These are phyloP conservation scores for Fusarium concolor DNA, from an alignment of 2,329 filamentous ascomycete species.

Conservation along the genomic window DNA sequence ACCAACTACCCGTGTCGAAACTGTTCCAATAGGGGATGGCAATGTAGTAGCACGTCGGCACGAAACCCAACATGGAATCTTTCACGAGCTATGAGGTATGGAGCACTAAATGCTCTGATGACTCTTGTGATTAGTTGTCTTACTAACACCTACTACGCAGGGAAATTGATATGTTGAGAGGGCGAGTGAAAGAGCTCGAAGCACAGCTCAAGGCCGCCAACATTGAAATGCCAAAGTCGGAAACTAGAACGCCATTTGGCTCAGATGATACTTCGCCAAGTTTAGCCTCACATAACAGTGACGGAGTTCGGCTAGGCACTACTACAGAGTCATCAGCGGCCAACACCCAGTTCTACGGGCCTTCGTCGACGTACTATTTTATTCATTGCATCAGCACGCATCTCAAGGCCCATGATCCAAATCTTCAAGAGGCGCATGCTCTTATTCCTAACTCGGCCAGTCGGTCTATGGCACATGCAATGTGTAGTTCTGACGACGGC, in stretches of 20 bases:
- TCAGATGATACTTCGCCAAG: rapidly evolving
- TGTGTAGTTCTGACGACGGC: background rate
- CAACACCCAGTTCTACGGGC: background rate
- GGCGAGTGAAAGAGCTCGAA: background rate
- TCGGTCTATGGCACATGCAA: background rate
- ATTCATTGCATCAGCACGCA: background rate
- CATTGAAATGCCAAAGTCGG: background rate
- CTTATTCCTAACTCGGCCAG: conserved; percentile 2
- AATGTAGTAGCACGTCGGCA: background rate
- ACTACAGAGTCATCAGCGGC: rapidly evolving
- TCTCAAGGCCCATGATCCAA: rapidly evolving
- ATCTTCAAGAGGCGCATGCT: background rate
- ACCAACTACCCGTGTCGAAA: background rate
- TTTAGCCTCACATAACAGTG: rapidly evolving
- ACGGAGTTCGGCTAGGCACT: background rate
- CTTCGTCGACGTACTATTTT: background rate
- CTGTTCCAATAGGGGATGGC: background rate
- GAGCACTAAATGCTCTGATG: no score
- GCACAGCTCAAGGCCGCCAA: background rate
- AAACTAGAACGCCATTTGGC: rapidly evolving
- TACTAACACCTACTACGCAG: background rate
- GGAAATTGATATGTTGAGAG: background rate
- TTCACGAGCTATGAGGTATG: background rate
- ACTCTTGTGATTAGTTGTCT: no score
- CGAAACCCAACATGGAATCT: background rate